These are phyloP conservation scores for Hymenoscyphus albidus DNA, from an alignment of 2,329 filamentous ascomycete species.

Conservation along the genomic window DNA sequence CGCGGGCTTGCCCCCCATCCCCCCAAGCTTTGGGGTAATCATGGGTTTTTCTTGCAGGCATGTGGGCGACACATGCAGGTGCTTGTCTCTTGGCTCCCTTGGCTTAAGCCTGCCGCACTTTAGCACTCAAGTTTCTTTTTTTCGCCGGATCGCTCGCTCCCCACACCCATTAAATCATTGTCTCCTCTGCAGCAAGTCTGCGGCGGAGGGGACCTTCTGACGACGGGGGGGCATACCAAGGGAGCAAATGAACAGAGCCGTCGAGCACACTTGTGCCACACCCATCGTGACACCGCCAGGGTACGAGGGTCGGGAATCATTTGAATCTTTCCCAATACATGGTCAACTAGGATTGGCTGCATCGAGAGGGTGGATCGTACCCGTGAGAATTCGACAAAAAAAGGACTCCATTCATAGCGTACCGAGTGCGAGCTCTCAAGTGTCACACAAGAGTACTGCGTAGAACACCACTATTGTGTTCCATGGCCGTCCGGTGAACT, in stretches of 20 bases:
- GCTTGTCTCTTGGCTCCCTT: conserved; percentile 1
- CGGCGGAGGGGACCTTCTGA: conserved; percentile 2
- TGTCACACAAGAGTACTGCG: not conserved
- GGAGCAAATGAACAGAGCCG: conserved; percentile 2
- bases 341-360: not conserved
- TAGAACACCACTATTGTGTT: conserved; percentile 3
- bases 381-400: not conserved
- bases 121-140: not conserved
- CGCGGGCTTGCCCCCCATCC: conserved; percentile 1
- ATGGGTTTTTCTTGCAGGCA: conserved; percentile 4
- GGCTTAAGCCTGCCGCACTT: conserved; percentile 1
- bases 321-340: conserved; percentile 2
- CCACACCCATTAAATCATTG: not conserved
- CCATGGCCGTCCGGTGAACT: not conserved
- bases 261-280: not conserved
- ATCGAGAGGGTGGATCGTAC: not conserved
- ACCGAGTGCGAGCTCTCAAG: not conserved
- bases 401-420: not conserved
- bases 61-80: conserved; percentile 1
- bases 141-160: conserved; percentile 3
- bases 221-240: not conserved
- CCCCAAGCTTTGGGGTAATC: conserved; percentile 1
- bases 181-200: not conserved
- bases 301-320: not conserved
- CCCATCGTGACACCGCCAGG: conserved; percentile 1